Evolutionary conservation across 2,329 filamentous ascomycete species (phyloP), one percentile per base, ranked within the genome.

Genomic region (Didymella sp.): DNA sequence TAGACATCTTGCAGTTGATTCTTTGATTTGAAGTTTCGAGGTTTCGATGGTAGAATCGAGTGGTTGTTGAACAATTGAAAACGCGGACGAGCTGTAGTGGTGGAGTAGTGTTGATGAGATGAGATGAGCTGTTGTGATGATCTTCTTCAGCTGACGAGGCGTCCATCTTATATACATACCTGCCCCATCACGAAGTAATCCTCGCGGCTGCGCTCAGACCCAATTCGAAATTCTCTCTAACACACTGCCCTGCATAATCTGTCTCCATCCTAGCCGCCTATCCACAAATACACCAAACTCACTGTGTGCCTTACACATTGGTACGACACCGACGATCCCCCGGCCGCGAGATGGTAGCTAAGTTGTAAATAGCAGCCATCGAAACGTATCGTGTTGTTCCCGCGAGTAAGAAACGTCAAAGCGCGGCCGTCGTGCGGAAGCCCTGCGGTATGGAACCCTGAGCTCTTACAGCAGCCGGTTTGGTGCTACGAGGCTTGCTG

Each of bases 1-100:
- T 76, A 49, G 75, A 62, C 74, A 76, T 76, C 44, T 59, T 71
- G 60, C 31, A 21, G 21, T 45, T 42, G 40, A 27, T 42, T 27
- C 21, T 30, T 46, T 46, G 31, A 24, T 44, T 37, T 35, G 35
- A 13, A 35, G 28, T 19, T n/a, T 33, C 3, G 43, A 31, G 40
- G 13, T 41, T 28, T 9, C 5, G 35, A n/a, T 46, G 35, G 28
- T 24, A 21, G 25, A 31, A 35, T 19, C 11, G n/a, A n/a, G 8
- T 19, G 13, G 17, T 19, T 15, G 24, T 11, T 21, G 33, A 22
- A 45, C 38, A 31, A 25, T 54, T 19, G 22, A 41, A 41, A 25
- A 24, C 15, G 30, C 28, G 15, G 40, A 21, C 19, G 30, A 37
- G 35, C 31, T 43, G 27, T 38, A 45, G 51, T 49, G 21, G 7